A percentile compares a stretch with the other conserved stretches of the same genome.
Evolutionary conservation across 1,284 basidiomycete species (phyloP).

Genomic region (Apiotrichum akiyoshidainum): DNA sequence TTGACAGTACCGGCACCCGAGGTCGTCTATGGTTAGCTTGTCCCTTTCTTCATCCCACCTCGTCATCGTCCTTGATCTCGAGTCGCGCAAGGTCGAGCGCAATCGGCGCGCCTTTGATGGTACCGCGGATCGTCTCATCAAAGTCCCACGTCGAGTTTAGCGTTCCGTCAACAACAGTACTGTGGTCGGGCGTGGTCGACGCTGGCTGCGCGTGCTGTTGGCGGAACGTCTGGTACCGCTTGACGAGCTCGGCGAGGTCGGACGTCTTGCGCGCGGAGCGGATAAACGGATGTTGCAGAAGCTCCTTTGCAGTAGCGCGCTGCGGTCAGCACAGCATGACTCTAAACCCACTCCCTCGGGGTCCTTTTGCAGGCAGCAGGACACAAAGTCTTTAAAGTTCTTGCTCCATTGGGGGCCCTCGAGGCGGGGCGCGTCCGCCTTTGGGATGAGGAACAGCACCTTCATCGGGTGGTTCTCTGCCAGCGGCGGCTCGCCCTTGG

Average conservation of each 20-base stretch:
- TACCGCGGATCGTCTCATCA: conserved; percentile 59
- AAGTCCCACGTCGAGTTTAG: conserved; percentile 84
- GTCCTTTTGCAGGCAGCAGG: conserved; percentile 88
- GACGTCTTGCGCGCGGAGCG: conserved; percentile 73
- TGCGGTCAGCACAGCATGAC: conserved; percentile 43
- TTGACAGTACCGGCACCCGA: background rate
- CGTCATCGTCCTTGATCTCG: conserved; percentile 8
- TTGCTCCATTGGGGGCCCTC: conserved; percentile 59
- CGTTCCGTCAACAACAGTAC: conserved; percentile 24
- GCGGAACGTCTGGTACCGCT: conserved; percentile 60
- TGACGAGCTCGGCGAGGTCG: conserved; percentile 78
- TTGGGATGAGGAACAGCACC: conserved; percentile 87
- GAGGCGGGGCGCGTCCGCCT: conserved; percentile 79
- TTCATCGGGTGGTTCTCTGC: conserved; percentile 83
- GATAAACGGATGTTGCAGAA: conserved; percentile 90
- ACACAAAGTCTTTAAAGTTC: conserved; percentile 90
- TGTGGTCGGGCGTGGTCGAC: conserved; percentile 44
- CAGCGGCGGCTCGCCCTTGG: conserved; percentile 87
- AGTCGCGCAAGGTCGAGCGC: conserved; percentile 36
- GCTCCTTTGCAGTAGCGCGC: conserved; percentile 85
- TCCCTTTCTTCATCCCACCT: conserved; percentile 6
- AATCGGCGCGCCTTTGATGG: conserved; percentile 65
- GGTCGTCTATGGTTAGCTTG: conserved; percentile 19
- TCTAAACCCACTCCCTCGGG: conserved; percentile 62
- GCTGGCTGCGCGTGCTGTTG: conserved; percentile 57